Conservation (phyloP, 768 basidiomycete species). For the Asterophora lycoperdoides region DNA sequence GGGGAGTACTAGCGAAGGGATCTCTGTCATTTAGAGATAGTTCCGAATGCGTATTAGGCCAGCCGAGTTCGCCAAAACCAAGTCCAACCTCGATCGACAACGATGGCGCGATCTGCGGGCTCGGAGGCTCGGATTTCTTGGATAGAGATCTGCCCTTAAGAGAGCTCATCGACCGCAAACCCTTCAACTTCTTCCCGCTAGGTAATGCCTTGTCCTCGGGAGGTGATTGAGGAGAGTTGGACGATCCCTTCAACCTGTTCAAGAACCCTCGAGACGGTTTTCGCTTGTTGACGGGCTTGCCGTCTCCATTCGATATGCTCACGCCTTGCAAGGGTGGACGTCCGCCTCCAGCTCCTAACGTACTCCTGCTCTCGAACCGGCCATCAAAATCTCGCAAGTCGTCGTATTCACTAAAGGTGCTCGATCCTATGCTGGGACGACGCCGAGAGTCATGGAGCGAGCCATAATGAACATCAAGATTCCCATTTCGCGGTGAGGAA, state of each 20-base stretch:
- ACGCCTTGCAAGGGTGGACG: slow-evolving; percentile 19
- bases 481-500: slow-evolving; percentile 28
- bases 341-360: slow-evolving; percentile 46
- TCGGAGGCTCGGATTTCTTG: slow-evolving; percentile 38
- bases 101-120: slow-evolving; percentile 51
- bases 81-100: slow-evolving; percentile 52
- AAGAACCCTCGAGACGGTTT: slow-evolving; percentile 70
- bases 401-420: slow-evolving; percentile 81
- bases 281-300: slow-evolving; percentile 37
- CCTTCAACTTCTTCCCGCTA: slow-evolving; percentile 57
- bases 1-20: slow-evolving; percentile 24
- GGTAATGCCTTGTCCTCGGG: slow-evolving; percentile 36
- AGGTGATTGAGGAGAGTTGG: slow-evolving; percentile 40
- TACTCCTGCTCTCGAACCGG: slow-evolving; percentile 77
- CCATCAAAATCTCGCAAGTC: slow-evolving; percentile 86
- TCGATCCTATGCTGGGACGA: slow-evolving; percentile 69
- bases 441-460: slow-evolving; percentile 37
- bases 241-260: slow-evolving; percentile 51
- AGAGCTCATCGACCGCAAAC: slow-evolving; percentile 77
- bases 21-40: slow-evolving; percentile 21
- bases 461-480: slow-evolving; percentile 29
- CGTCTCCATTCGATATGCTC: slow-evolving; percentile 28
- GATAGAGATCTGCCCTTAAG: slow-evolving; percentile 50
- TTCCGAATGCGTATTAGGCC: slow-evolving; percentile 36
- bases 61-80: slow-evolving; percentile 52